Evolutionary conservation across 352 stramenopile genomes (phyloP), one percentile per base, ranked within the genome.

Genomic region (Globisporangium heterothallicum): DNA sequence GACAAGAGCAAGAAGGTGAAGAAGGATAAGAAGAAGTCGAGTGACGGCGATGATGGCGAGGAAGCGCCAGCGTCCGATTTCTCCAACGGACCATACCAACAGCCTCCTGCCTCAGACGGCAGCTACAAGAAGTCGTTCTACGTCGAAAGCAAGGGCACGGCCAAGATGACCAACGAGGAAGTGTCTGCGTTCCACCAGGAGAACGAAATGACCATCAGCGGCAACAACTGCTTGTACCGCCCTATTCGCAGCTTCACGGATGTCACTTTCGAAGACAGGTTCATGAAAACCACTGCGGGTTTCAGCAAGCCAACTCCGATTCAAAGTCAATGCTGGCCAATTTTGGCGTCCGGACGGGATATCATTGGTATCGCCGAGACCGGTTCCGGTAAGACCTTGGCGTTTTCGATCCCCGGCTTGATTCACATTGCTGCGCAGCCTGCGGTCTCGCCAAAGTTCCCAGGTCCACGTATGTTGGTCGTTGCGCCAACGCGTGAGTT

Each of bases 241-340:
- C 80, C 74, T 6, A 68, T 84, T 34, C 84, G 84, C 52, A 71
- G 71, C 42, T 92, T 90, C 42, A 56, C 66, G 13, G 70, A 94
- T 77, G 59, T 84, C 44, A 72, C 64, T 56, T 88, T 88, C 64
- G 64, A 84, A 74, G 58, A 79, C 77, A 74, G 87, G 75, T 72
- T 97, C 81, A 81, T 98, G 78, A 91, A 72, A 70, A 75, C 60
- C 70, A 91, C 74, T 38, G 67, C 94, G 58, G 80, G 77, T 19
- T 99, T 98, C 64, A 62, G 70, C 46, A 86, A 78, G 66, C 96
- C 96, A 29, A 98, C 91, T 55, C 94, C 95, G n/a, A 99, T 99
- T 72, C 96, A 99, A 76, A 95, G 91, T 34, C 90, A 98, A 66
- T 98, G 95, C 63, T 99, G 96, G 96, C 88, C 88, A 5, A 92